Evolutionary conservation across 2,329 filamentous ascomycete genomes (phyloP).

Genomic region (Cordyceps javanica): DNA sequence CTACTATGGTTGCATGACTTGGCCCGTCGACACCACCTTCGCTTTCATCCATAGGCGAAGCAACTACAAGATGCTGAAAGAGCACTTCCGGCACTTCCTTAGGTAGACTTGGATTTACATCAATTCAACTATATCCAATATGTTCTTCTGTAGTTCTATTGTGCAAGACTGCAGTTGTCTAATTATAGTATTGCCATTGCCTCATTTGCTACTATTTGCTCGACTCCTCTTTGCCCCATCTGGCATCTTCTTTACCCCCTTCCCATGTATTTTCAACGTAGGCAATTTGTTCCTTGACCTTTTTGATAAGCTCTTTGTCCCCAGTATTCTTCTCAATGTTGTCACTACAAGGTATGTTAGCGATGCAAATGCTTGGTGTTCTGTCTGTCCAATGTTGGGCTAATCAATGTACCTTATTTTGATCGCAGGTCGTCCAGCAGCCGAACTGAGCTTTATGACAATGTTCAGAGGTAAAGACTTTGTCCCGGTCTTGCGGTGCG

Average conservation of each 20-base stretch:
- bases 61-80: too few species aligned
- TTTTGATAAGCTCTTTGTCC: constrained; percentile 67
- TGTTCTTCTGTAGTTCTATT: not conserved
- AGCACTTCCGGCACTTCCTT: not conserved
- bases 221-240: constrained; percentile 61
- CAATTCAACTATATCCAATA: not conserved
- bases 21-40: too few species aligned
- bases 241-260: constrained; percentile 72
- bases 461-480: constrained; percentile 94
- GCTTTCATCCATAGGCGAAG: too few species aligned
- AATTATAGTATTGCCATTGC: too few species aligned
- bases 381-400: not conserved
- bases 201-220: too few species aligned
- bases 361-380: constrained; percentile 9
- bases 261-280: constrained; percentile 83
- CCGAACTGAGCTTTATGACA: constrained; percentile 92
- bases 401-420: constrained; percentile 61
- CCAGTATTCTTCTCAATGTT: constrained; percentile 79
- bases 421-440: constrained; percentile 71
- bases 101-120: not conserved
- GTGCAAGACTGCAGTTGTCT: not conserved
- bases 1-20: too few species aligned
- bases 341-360: not conserved
- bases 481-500: constrained; percentile 60
- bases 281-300: constrained; percentile 78